Conservation (phyloP, 208 protist genomes). For the Histomonas meleagridis region DNA sequence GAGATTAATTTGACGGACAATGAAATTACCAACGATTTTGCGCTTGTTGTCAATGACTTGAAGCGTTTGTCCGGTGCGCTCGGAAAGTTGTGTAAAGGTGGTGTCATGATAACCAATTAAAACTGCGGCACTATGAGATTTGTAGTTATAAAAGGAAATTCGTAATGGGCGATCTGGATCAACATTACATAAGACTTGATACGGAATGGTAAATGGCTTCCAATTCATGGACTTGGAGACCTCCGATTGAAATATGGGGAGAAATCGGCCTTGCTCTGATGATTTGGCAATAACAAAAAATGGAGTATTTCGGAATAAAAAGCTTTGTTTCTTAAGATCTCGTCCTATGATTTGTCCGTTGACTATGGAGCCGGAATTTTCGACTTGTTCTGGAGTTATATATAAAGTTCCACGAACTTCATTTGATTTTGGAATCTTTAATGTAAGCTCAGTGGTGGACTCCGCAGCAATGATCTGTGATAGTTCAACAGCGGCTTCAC, state of each 20-base stretch:
- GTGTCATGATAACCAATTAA: neutral
- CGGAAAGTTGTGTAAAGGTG: neutral
- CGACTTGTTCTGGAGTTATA: slow-evolving; percentile 29
- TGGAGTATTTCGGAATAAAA: neutral
- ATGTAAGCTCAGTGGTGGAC: neutral
- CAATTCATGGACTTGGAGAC: neutral
- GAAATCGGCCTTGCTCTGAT: neutral
- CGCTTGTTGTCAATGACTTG: neutral
- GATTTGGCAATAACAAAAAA: slow-evolving; percentile 1
- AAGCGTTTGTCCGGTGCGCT: neutral
- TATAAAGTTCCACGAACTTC: neutral
- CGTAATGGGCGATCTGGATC: neutral
- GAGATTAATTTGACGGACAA: neutral
- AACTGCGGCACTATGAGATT: neutral
- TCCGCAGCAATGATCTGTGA: neutral
- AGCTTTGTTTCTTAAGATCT: neutral
- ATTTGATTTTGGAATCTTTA: neutral
- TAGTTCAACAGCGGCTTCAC: neutral
- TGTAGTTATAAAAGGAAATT: neutral
- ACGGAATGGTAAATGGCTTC: neutral
- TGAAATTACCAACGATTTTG: slow-evolving; percentile 17
- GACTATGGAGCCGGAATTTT: neutral
- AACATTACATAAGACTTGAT: neutral
- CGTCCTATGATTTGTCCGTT: neutral
- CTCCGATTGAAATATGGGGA: slow-evolving; percentile 15